Evolutionary conservation across 1,284 basidiomycete species (phyloP), one percentile per base, ranked within the genome.

Genomic region (Polyporus tsugae): DNA sequence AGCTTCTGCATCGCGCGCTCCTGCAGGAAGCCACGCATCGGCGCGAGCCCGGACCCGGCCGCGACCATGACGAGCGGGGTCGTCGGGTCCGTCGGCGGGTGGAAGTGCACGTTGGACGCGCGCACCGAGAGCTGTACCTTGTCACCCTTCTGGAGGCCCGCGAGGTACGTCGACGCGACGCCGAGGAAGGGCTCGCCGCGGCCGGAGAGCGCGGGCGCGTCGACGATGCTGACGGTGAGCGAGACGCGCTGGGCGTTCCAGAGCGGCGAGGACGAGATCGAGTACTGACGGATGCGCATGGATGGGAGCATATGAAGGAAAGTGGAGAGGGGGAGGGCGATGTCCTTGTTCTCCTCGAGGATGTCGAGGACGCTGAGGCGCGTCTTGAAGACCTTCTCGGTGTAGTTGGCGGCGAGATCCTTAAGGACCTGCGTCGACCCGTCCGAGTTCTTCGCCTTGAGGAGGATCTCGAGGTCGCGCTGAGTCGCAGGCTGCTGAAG

Each of bases 1-100:
- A 74, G 70, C 71, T 80, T 82, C 76, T 86, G 85, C 68, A 81
- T 76, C 17, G 85, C 85, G 33, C 86, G 82, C 73, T 87, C 86
- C 73, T 86, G 83, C 35, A 88, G 79, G 78, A 88, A 88, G 1
- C 85, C 85, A 22, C 84, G 81, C 81, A 88, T 85, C 1, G 86
- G 86, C 11, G 86, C 86, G 36, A 88, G 73, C 0, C 86, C 86
- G 0, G 83, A 81, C 9, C 86, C 86, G 29, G 84, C 84, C 60
- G 81, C 82, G 74, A 85, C 82, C 81, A 87, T 83, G 33, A 86
- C 78, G 35, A 88, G 77, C 0, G 86, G 85, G 9, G 79, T 73
- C 5, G 71, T 60, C 3, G 82, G 82, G 71, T 87, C 83, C 1
- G 77, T 71, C 1, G 86, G 85, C 29, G 82, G 82, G 75, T 85